Evolutionary conservation across 2,329 filamentous ascomycete species (phyloP).

Genomic region (Fusarium sp.): DNA sequence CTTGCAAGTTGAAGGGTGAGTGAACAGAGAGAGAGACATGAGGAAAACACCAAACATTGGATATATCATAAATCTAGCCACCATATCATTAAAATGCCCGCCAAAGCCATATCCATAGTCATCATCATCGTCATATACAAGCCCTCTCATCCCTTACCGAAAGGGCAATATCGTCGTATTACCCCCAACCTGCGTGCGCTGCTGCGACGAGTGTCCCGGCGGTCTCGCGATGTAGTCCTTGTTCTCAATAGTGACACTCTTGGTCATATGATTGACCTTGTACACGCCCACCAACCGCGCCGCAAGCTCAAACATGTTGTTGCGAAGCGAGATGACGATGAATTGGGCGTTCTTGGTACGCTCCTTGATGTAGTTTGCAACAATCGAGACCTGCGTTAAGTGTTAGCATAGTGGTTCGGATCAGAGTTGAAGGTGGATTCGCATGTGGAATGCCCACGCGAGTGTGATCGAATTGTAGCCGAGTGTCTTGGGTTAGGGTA

Average conservation of each 20-base stretch:
- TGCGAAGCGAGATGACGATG: constrained; percentile 95
- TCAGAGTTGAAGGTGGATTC: neutral
- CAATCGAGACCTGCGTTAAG: constrained; percentile 82
- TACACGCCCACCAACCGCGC: constrained; percentile 95
- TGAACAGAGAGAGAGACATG: too few species aligned
- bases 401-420: constrained; percentile 21
- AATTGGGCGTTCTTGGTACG: constrained; percentile 99
- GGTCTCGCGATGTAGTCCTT: constrained; percentile 72
- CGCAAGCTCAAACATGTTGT: constrained; percentile 99
- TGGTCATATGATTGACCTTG: constrained; percentile 99
- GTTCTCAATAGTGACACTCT: constrained; percentile 91
- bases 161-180: constrained; percentile 50
- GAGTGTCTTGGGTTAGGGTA: constrained; percentile 36
- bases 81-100: constrained; percentile 37
- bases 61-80: constrained; percentile 41
- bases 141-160: constrained; percentile 39
- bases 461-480: constrained; percentile 27
- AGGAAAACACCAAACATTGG: constrained; percentile 27
- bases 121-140: constrained; percentile 36
- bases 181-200: constrained; percentile 42
- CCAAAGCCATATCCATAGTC: constrained; percentile 27
- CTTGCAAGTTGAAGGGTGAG: too few species aligned
- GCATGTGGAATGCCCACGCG: constrained; percentile 27
- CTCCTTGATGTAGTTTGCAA: constrained; percentile 99
- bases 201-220: constrained; percentile 47